These are phyloP conservation scores for Termitomyces sp. DNA, from an alignment of 768 basidiomycete genomes.

Conservation along the genomic window DNA sequence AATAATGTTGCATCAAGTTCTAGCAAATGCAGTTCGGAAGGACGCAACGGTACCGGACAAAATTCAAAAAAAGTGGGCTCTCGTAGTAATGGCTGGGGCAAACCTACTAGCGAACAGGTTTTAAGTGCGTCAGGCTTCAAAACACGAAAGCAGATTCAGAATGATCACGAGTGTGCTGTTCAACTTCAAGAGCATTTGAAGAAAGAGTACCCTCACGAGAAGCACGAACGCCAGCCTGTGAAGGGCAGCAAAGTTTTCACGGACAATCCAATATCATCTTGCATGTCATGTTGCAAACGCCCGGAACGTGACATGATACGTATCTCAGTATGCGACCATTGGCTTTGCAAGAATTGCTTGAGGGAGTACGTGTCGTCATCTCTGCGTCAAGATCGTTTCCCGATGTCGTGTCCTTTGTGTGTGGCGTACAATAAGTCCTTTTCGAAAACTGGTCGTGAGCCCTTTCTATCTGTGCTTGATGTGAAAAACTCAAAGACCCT, in stretches of 20 bases:
- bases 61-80: not conserved
- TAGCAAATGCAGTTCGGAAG: not conserved
- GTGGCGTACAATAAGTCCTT: conserved; percentile 16
- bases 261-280: conserved; percentile 33
- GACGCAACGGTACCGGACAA: not conserved
- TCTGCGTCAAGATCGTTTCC: conserved; percentile 49
- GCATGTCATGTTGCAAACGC: conserved; percentile 45
- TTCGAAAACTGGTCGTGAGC: conserved; percentile 12
- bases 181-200: not conserved
- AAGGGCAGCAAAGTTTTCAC: not conserved
- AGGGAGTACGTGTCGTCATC: conserved; percentile 34
- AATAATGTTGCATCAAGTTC: not conserved
- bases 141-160: not conserved
- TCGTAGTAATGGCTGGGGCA: not conserved
- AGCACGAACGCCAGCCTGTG: not conserved
- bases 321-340: conserved; percentile 42
- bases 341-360: conserved; percentile 51
- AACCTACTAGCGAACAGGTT: not conserved
- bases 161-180: not conserved
- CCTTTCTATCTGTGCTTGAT: not conserved
- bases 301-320: not conserved
- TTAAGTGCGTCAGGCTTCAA: not conserved
- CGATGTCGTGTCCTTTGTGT: conserved; percentile 60
- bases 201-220: not conserved
- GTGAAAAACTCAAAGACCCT: not conserved